Evolutionary conservation across 2,329 filamentous ascomycete species (phyloP), one percentile per base, ranked within the genome.

Genomic region (Ploettnerulaceae sp.): DNA sequence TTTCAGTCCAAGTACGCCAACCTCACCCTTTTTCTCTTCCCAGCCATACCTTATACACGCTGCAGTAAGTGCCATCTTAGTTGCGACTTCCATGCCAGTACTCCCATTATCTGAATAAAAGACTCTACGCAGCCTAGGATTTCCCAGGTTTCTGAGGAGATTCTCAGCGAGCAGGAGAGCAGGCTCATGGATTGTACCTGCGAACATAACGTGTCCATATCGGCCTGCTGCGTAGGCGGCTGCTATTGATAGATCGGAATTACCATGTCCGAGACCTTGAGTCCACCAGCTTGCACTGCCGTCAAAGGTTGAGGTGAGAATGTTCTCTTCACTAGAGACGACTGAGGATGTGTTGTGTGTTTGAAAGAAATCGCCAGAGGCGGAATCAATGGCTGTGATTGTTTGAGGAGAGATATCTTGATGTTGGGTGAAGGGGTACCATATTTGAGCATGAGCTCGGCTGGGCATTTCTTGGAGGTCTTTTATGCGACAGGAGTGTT

Each of bases 201-300:
- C 85, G 59, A 94, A 93, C 84, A 94, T 93, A 55, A 93, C 85
- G 64, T 94, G 88, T 0, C 88, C 88, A 59, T 93, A 94, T 21
- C 87, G 76, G 6, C 88, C 87, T 1, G 88, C 86, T 0, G 89
- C 87, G 60, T 93, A 83, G 0, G 88, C 85, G 2, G 87, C 86
- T 0, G 85, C 81, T 1, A 93, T 74, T 0, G 86, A 77, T 1
- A 94, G 71, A 0, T 73, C 68, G 0, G 86, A 77, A 56, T 87
- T 89, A 5, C 82, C 84, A 55, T 94, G 89, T 1, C 89, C 88
- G 0, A 94, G 74, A 2, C 88, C 88, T 65, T 94, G 89, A 0
- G 88, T 94, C 88, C 89, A 94, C 88, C 89, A 94, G 0, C 86
- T 91, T 1, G 87, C 87, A 0, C 87, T 93, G 2, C 84, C 88